Base-by-base conservation (phyloP, 306 rosid species). In the Inga laurina region DNA sequence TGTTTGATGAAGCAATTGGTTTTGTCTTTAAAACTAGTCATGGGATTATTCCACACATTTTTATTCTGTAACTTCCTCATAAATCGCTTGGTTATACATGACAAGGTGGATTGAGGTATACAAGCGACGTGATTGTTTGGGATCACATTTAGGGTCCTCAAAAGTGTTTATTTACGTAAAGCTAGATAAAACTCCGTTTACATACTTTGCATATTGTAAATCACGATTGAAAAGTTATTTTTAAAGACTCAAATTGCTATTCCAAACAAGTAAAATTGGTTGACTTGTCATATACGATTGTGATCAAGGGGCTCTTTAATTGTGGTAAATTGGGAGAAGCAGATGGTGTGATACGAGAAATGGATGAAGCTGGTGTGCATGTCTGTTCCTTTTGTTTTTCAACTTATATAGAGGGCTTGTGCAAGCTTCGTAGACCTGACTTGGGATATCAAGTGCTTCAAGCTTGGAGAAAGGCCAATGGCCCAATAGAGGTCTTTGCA, bases 1-100 rank as follows among this genome's bases (percentile, higher is more conserved):
- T 90, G 94, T 95, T 93, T 74, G 97, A 91, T 79, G 89, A 87
- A 43, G 98, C 94, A 19, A 78, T 85, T 70, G 91, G 90, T 84
- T 85, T 93, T 81, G 80, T 95, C 56, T 92, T 91, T 37, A 87
- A 32, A 27, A 27, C 30, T 27, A 27, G 30, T 27, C 30, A 27
- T 27, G 30, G 30, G 30, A 27, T 27, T 27, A 68, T 90, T 73
- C 95, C 91, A 0, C 91, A 85, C 85, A 77, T 93, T 56, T 82
- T 84, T 37, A 81, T 91, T 91, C 10, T 90, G 90, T 59, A 95
- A 95, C 86, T 93, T 82, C 86, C 91, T 95, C 44, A 77, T 95
- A 72, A 95, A 92, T 78, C 81, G 92, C 52, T 80, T 95, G 83
- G 87, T 92, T 80, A 89, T 74, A 48, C 82, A 83, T 44, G 86